A percentile compares a stretch with the other conserved stretches of the same genome.
Conservation (phyloP, 495 filamentous ascomycete species). For the Penicillium atrosanguineum region DNA sequence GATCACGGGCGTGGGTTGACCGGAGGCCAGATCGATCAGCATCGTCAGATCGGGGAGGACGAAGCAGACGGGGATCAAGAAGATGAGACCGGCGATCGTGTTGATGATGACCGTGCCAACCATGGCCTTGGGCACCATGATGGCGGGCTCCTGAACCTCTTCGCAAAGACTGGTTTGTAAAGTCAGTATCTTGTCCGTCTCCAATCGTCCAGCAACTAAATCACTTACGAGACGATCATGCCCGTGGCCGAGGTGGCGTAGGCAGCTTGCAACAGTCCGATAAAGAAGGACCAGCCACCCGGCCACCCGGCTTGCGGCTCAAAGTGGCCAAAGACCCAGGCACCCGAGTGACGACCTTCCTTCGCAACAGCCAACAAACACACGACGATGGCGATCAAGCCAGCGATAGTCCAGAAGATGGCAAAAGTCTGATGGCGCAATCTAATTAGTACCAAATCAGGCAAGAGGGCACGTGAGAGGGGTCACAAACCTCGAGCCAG, state of each 20-base stretch:
- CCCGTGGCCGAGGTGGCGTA: conserved; percentile 55
- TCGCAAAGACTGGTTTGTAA: conserved; percentile 46
- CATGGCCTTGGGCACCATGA: conserved; percentile 65
- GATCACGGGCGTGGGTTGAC: conserved; percentile 30
- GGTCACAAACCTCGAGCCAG: conserved; percentile 44
- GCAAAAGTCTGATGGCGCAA: conserved; percentile 56
- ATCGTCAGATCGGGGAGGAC: conserved; percentile 53
- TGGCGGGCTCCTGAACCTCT: conserved; percentile 62
- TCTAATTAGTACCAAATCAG: conserved; percentile 28
- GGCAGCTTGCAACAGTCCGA: conserved; percentile 55
- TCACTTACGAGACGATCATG: conserved; percentile 31
- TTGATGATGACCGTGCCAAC: conserved; percentile 63
- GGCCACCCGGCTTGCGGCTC: conserved; percentile 54
- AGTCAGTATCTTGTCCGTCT: background rate
- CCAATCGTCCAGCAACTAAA: background rate
- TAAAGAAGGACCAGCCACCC: conserved; percentile 55
- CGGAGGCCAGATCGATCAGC: conserved; percentile 48
- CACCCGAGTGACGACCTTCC: conserved; percentile 37
- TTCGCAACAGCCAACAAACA: conserved; percentile 53
- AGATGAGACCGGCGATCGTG: conserved; percentile 61
- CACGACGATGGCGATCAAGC: conserved; percentile 54
- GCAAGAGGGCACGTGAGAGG: conserved; percentile 26
- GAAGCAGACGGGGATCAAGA: conserved; percentile 59
- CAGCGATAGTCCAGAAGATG: conserved; percentile 58
- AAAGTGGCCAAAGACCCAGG: conserved; percentile 58